Conservation (phyloP, 495 filamentous ascomycete genomes). For the Immersiella caudata region DNA sequence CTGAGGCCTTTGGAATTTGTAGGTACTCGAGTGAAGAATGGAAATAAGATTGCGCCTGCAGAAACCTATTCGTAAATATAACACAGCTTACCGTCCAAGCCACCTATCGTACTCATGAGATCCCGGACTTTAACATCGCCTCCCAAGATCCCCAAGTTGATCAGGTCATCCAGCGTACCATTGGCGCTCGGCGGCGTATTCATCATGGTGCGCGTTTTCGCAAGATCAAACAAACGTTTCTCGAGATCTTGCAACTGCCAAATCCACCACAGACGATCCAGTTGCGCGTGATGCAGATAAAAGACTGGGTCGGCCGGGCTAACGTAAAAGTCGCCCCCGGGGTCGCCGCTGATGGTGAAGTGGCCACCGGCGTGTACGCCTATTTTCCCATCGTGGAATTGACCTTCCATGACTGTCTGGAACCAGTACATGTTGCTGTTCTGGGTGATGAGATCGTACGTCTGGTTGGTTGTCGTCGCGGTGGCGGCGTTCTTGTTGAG, state of each 20-base stretch:
- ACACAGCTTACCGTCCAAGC: conserved; percentile 37
- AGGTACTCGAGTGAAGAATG: background rate
- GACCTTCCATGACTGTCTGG: conserved; percentile 45
- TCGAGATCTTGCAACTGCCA: conserved; percentile 66
- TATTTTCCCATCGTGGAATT: conserved; percentile 33
- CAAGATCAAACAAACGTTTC: conserved; percentile 39
- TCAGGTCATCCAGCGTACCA: conserved; percentile 33
- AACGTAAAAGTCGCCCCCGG: conserved; percentile 57
- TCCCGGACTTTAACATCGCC: conserved; percentile 37
- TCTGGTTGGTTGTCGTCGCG: conserved; percentile 36
- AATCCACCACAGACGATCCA: conserved; percentile 69
- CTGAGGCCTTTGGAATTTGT: no score
- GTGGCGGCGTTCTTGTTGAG: conserved; percentile 58
- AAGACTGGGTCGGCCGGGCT: conserved; percentile 68
- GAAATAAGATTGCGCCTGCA: background rate
- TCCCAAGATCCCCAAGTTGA: conserved; percentile 25
- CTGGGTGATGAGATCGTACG: conserved; percentile 45
- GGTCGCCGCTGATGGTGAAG: conserved; percentile 45
- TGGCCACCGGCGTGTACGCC: conserved; percentile 70
- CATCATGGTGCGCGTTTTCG: conserved; percentile 29
- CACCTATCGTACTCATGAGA: conserved; percentile 37
- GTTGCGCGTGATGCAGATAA: conserved; percentile 67
- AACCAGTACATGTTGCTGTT: conserved; percentile 56
- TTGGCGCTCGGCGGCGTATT: conserved; percentile 33
- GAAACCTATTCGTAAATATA: conserved; percentile 31